A percentile compares a stretch with the other conserved stretches of the same genome.
phyloP scores from a whole-genome alignment of 1,139 yeast genomes.

The Pichia sp. region DNA sequence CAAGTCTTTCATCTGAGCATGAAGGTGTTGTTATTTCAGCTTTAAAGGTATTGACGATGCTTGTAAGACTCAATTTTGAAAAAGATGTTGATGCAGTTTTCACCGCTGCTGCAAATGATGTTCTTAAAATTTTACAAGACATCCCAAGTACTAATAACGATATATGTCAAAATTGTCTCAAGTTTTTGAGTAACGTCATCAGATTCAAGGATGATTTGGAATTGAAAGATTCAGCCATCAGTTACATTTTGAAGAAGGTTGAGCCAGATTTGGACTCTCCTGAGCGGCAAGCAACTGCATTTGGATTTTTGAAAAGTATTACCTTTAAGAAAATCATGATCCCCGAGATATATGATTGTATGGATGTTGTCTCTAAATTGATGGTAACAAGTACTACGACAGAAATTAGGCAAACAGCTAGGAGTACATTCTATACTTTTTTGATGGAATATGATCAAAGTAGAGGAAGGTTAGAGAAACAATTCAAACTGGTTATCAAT shows the following conservation, averaged over 20 bases:
- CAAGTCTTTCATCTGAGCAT: slow-evolving; percentile 52
- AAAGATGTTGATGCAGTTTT: slow-evolving; percentile 47
- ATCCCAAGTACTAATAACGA: slow-evolving; percentile 75
- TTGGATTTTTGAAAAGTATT: slow-evolving; percentile 71
- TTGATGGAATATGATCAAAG: slow-evolving; percentile 95
- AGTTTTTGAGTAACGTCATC: slow-evolving; percentile 64
- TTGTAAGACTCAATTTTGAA: slow-evolving; percentile 57
- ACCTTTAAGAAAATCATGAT: slow-evolving; percentile 65
- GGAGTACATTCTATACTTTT: slow-evolving; percentile 79
- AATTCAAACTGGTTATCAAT: slow-evolving; percentile 72
- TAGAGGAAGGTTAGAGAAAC: slow-evolving; percentile 74
- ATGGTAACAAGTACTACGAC: slow-evolving; percentile 87
- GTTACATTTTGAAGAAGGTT: slow-evolving; percentile 67
- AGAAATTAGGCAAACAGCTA: slow-evolving; percentile 78
- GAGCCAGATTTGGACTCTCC: slow-evolving; percentile 92
- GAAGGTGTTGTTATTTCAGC: slow-evolving; percentile 71
- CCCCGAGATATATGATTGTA: slow-evolving; percentile 85
- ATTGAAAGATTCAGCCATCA: slow-evolving; percentile 65
- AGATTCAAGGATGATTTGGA: slow-evolving; percentile 61
- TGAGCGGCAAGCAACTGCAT: slow-evolving; percentile 79
- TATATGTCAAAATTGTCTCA: slow-evolving; percentile 74
- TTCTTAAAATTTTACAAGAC: slow-evolving; percentile 62
- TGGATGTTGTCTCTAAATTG: slow-evolving; percentile 73
- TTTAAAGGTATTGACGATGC: slow-evolving; percentile 53
- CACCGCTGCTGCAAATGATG: slow-evolving; percentile 53